Conservation (phyloP, 495 filamentous ascomycete species). For the Pyronema domesticum region DNA sequence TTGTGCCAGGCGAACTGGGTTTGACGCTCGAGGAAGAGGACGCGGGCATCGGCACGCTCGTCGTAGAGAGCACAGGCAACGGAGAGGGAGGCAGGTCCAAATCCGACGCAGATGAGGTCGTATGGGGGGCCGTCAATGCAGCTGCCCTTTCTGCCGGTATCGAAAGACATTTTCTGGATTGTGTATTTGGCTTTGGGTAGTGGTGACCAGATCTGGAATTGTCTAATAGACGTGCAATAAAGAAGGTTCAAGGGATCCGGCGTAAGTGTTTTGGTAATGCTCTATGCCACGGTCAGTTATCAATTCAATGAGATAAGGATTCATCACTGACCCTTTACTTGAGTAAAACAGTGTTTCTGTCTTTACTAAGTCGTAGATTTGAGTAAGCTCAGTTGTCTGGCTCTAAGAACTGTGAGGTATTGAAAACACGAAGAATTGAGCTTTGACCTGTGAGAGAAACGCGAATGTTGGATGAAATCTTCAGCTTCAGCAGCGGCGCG, state of each 20-base stretch:
- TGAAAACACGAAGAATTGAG: no score
- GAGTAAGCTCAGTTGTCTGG: no score
- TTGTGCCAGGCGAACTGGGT: slow-evolving; percentile 73
- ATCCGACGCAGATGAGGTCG: slow-evolving; percentile 79
- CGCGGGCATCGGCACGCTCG: slow-evolving; percentile 31
- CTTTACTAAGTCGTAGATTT: no score
- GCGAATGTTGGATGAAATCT: no score
- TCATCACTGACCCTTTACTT: background rate
- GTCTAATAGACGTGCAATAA: background rate
- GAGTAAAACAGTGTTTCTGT: background rate
- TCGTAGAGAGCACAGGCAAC: slow-evolving; percentile 83
- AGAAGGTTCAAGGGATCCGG: background rate
- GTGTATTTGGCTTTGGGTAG: background rate
- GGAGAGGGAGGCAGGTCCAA: slow-evolving; percentile 79
- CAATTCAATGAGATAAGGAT: background rate
- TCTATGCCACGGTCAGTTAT: background rate
- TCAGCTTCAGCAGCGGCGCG: no score
- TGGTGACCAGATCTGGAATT: no score
- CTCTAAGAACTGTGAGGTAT: no score
- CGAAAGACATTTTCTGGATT: background rate
- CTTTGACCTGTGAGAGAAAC: no score
- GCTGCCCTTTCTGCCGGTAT: background rate
- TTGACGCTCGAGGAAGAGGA: slow-evolving; percentile 76
- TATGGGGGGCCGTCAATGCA: slow-evolving; percentile 25
- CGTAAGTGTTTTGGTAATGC: slow-evolving; percentile 1